phyloP scores from a whole-genome alignment of 2,329 filamentous ascomycete genomes.

The Grosmannia huntii region DNA sequence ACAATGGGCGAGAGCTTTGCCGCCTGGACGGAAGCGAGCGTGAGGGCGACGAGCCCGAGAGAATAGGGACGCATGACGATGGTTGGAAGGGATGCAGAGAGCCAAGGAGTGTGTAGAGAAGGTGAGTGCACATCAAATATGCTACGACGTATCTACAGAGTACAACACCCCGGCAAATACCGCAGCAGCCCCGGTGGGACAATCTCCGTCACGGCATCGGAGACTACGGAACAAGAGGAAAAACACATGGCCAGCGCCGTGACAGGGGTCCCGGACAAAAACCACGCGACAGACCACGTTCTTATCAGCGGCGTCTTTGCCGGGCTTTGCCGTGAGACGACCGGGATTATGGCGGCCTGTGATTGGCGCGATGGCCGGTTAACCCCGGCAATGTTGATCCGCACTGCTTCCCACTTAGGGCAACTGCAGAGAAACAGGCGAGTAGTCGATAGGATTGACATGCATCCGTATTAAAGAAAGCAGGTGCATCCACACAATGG shows the following conservation, averaged over 20 bases:
- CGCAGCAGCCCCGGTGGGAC: background rate
- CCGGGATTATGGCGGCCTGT: background rate
- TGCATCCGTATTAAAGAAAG: background rate
- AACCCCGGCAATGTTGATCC: background rate
- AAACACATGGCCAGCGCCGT: background rate
- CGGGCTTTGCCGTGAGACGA: background rate
- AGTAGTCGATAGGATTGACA: background rate
- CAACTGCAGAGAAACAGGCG: background rate
- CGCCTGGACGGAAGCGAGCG: background rate
- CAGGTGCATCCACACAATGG: background rate
- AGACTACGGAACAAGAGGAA: too few species aligned
- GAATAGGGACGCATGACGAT: background rate
- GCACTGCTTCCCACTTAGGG: background rate
- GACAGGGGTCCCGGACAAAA: background rate
- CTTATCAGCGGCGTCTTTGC: background rate
- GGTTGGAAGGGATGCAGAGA: background rate
- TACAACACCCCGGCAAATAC: background rate
- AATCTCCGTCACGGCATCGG: background rate
- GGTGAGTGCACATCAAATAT: too few species aligned
- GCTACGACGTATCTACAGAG: background rate
- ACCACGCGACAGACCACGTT: background rate
- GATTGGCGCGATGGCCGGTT: background rate
- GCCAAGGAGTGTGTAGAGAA: too few species aligned
- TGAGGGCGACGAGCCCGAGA: background rate
- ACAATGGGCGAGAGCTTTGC: constrained; percentile 10